Base-by-base conservation (phyloP, 2,329 filamentous ascomycete genomes). In the Trichoderma sp. region DNA sequence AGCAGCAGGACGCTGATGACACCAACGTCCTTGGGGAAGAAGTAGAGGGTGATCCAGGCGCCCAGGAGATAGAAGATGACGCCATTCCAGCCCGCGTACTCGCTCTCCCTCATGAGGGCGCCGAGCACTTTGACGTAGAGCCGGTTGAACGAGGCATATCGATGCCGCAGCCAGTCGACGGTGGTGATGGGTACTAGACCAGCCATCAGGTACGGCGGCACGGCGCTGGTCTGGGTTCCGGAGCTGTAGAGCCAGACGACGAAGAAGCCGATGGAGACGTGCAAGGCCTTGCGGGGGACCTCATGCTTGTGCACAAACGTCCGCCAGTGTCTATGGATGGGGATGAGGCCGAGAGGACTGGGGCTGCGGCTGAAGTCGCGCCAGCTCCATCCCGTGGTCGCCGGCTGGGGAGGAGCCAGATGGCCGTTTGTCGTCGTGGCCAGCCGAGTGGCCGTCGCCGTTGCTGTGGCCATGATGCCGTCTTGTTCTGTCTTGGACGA, bases 41-140 rank as follows among this genome's bases (percentile, higher is more conserved):
- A 94, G 76, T 89, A 89, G 75, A 98, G 88, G 18, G 95, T 94
- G 36, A 91, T 87, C 90, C 94, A 98, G 32, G 94, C 91, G 71
- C 96, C 96, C 8, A 98, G 88, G 11, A 99, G 89, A 82, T 98
- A 99, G 86, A 93, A 98, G 75, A 99, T 97, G 76, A 98, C 95
- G 67, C 96, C 96, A 80, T 99, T 99, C 87, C 94, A 99, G 66
- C 94, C 93, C 62, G 91, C 87, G 76, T 95, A 97, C 83, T 99
- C 96, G 75, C 92, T 96, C 84, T 99, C 96, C 70, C 96, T 93
- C 96, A 99, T 99, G 76, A 99, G 86, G 0, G 95, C 94, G 61
- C 96, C 96, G 15, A 98, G 84, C 47, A 89, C 87, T 71, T 88
- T 90, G 77, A 98, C 95, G 82, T 98, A 99, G 71, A 97, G 80